These are phyloP conservation scores for Tetrastigma voinierianum DNA, from an alignment of 164 flowering plant species.

Conservation along the genomic window DNA sequence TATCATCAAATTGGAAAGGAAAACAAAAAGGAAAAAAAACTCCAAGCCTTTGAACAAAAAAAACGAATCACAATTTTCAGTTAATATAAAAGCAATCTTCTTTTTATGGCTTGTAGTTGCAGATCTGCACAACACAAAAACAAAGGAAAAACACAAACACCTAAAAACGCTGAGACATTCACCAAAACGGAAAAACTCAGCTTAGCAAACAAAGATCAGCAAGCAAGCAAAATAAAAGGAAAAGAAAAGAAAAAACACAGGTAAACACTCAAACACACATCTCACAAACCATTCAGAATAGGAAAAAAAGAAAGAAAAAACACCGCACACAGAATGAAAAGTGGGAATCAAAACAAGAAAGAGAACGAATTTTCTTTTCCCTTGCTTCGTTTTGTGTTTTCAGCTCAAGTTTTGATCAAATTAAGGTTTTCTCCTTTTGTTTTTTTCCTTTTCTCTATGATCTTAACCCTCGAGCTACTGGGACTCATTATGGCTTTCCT, in stretches of 20 bases:
- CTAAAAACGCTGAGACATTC: constrained; percentile 57
- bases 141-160: constrained; percentile 17
- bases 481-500: constrained; percentile 86
- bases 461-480: constrained; percentile 77
- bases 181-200: constrained; percentile 41
- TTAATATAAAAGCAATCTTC: constrained; percentile 26
- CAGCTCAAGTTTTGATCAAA: no score
- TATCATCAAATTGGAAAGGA: background rate
- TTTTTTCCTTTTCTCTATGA: no score
- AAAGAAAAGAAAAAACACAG: no score
- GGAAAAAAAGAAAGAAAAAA: no score
- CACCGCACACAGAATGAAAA: no score
- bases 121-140: constrained; percentile 42
- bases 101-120: constrained; percentile 38
- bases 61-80: background rate
- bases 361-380: background rate
- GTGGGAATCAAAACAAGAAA: no score
- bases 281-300: no score
- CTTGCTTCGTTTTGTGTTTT: background rate
- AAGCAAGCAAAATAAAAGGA: no score
- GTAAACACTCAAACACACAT: no score
- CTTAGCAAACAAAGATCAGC: background rate
- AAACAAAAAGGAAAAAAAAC: constrained; percentile 3
- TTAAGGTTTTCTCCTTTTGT: background rate
- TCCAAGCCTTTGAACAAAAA: background rate